Conservation (phyloP, 2,329 filamentous ascomycete genomes). For the Monascus ruber region DNA sequence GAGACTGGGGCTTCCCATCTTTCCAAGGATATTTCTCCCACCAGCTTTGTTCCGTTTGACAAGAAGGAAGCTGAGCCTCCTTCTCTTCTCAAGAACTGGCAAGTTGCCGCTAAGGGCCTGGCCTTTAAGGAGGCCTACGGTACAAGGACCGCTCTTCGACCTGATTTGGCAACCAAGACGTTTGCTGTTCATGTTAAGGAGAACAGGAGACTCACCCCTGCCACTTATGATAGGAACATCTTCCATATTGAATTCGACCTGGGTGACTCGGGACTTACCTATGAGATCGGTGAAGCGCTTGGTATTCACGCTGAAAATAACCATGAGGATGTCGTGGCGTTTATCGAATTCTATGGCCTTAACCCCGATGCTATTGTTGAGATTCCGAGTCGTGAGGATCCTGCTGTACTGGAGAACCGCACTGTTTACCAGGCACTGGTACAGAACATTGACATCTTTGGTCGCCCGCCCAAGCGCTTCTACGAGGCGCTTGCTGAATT, state of each 20-base stretch:
- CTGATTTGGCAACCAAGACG: slow-evolving; percentile 78
- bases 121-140: slow-evolving; percentile 91
- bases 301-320: slow-evolving; percentile 96
- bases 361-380: slow-evolving; percentile 77
- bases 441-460: slow-evolving; percentile 94
- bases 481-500: slow-evolving; percentile 87
- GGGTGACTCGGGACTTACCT: slow-evolving; percentile 78
- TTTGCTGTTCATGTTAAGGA: slow-evolving; percentile 84
- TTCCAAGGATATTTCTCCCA: slow-evolving; percentile 57
- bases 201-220: slow-evolving; percentile 82
- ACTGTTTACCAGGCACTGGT: slow-evolving; percentile 85
- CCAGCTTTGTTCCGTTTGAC: slow-evolving; percentile 71
- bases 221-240: slow-evolving; percentile 91
- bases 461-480: slow-evolving; percentile 93
- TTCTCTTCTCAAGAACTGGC: slow-evolving; percentile 62
- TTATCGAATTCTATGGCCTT: slow-evolving; percentile 84
- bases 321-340: slow-evolving; percentile 61
- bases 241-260: slow-evolving; percentile 99
- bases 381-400: slow-evolving; percentile 73
- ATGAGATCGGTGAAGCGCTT: slow-evolving; percentile 94
- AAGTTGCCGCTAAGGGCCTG: slow-evolving; percentile 73
- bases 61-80: slow-evolving; percentile 62
- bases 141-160: slow-evolving; percentile 61
- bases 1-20: slow-evolving; percentile 32
- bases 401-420: slow-evolving; percentile 64